Conservation (phyloP, 768 basidiomycete species). For the Leccinellum luteum region DNA sequence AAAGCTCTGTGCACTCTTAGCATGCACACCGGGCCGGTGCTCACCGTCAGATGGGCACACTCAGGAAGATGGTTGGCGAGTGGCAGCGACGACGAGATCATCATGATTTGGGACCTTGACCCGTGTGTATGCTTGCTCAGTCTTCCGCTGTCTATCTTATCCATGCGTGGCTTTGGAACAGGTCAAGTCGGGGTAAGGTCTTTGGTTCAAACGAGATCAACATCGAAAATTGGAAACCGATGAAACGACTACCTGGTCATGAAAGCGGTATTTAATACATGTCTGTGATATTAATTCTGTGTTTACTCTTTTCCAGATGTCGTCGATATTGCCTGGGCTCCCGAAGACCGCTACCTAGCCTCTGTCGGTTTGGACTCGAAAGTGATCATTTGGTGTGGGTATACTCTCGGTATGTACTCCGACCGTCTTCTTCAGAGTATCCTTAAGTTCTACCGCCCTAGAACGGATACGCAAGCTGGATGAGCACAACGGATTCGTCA, state of each 20-base stretch:
- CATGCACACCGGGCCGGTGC: constrained; percentile 92
- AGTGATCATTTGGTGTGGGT: constrained; percentile 93
- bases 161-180: constrained; percentile 30
- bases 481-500: constrained; percentile 93
- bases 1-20: constrained; percentile 88
- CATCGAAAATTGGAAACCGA: constrained; percentile 94
- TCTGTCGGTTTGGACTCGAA: constrained; percentile 91
- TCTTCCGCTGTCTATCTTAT: not conserved
- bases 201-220: constrained; percentile 97
- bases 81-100: constrained; percentile 92
- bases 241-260: constrained; percentile 90
- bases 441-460: constrained; percentile 29
- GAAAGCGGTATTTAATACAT: constrained; percentile 69
- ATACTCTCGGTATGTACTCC: constrained; percentile 68
- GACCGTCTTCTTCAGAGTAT: not conserved
- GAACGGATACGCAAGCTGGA: constrained; percentile 83
- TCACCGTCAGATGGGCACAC: constrained; percentile 91
- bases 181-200: constrained; percentile 77
- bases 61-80: constrained; percentile 93
- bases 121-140: constrained; percentile 55
- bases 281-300: not conserved
- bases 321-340: constrained; percentile 93
- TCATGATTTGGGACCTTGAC: constrained; percentile 97
- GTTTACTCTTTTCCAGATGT: constrained; percentile 60
- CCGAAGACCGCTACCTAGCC: constrained; percentile 88